Conservation (phyloP, 305 asterid genomes). For the Fraxinus sp. region DNA sequence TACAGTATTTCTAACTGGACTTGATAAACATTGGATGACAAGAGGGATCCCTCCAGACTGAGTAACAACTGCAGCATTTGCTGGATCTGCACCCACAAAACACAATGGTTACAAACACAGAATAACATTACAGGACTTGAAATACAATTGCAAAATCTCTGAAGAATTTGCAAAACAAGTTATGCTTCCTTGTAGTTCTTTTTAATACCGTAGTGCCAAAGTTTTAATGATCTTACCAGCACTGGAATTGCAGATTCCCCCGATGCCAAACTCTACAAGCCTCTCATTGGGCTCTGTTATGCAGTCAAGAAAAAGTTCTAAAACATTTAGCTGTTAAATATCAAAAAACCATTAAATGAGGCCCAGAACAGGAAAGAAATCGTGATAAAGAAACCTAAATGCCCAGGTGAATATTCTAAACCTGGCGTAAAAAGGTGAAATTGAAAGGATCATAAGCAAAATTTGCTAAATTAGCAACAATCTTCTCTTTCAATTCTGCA, state of each 20-base stretch:
- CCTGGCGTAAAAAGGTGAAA: conserved; percentile 83
- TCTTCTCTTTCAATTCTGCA: conserved; percentile 81
- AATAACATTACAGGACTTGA: neutral
- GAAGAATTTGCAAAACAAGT: neutral
- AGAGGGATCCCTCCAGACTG: conserved; percentile 80
- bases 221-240: conserved; percentile 42
- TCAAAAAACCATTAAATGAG: conserved; percentile 9
- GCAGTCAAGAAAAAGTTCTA: conserved; percentile 95
- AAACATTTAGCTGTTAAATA: conserved; percentile 68
- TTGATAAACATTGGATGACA: conserved; percentile 78
- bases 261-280: conserved; percentile 84
- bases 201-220: neutral
- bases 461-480: conserved; percentile 82
- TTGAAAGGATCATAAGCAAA: conserved; percentile 96
- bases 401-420: conserved; percentile 22
- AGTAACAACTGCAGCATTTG: conserved; percentile 68
- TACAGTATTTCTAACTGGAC: conserved; percentile 92
- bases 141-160: neutral
- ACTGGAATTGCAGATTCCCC: conserved; percentile 88
- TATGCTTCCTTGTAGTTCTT: neutral
- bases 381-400: neutral
- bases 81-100: conserved; percentile 55
- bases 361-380: neutral
- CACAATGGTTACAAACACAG: neutral
- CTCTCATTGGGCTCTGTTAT: conserved; percentile 83